phyloP scores from a whole-genome alignment of 768 basidiomycete genomes.

The Mycena chlorophos region DNA sequence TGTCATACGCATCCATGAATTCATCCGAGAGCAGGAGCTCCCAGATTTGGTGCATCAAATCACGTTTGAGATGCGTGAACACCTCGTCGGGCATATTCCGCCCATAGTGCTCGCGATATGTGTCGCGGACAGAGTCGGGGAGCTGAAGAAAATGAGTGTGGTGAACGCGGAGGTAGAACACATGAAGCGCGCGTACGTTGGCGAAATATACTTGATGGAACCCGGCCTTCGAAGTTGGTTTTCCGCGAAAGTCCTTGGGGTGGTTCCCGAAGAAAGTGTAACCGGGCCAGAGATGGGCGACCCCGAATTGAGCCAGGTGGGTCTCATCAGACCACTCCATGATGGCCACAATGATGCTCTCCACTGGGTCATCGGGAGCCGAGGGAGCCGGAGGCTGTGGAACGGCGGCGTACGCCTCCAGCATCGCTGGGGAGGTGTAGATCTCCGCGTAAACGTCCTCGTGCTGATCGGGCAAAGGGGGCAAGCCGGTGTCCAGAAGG shows the following conservation, averaged over 20 bases:
- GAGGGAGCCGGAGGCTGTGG: constrained; percentile 8
- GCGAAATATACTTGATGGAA: constrained; percentile 1
- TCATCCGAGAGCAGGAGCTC: constrained; percentile 22
- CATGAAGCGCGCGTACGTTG: background rate
- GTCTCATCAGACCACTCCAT: constrained; percentile 30
- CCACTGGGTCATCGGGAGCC: constrained; percentile 2
- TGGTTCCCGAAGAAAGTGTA: too few relatives aligned
- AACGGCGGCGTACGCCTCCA: constrained; percentile 5
- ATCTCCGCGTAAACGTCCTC: constrained; percentile 22
- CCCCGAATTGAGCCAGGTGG: constrained; percentile 23
- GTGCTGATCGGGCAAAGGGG: constrained; percentile 2
- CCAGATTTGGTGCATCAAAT: constrained; percentile 29
- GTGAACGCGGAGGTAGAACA: background rate
- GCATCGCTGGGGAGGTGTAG: constrained; percentile 16
- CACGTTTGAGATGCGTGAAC: constrained; percentile 9
- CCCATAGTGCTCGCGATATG: background rate
- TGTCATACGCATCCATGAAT: constrained; percentile 24
- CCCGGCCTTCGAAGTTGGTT: constrained; percentile 2
- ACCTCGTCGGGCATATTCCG: background rate
- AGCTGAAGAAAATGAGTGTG: too few relatives aligned
- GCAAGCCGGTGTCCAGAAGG: constrained; percentile 1
- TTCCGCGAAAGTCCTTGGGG: too few relatives aligned
- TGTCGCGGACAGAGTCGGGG: background rate
- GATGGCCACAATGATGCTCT: constrained; percentile 19
- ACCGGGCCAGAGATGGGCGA: constrained; percentile 16